Base-by-base conservation (phyloP, 495 filamentous ascomycete species). In the Talaromyces liani region DNA sequence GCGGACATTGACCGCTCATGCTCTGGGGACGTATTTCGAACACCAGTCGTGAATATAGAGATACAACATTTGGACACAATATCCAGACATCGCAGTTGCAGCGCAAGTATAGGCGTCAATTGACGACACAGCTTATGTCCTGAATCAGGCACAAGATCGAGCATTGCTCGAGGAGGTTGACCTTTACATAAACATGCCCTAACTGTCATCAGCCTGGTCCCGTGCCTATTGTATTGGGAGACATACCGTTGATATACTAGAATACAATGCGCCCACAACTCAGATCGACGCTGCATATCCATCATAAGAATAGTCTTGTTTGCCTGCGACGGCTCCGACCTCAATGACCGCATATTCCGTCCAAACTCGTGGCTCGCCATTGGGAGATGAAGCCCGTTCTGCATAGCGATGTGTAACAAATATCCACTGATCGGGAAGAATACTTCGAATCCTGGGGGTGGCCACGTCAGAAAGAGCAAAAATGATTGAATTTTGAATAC, bases 401-500 rank as follows among this genome's bases (percentile, higher is more conserved):
- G 77, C 78, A 81, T 82, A 25, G 79, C 78, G 33, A 79, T 68
- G 51, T 81, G 79, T 6, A 81, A 62, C 6, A 81, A 63, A 53
- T 76, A 68, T 0, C 79, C 79, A 18, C 70, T 72, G 22, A 83
- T 29, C 0, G 77, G 68, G 27, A 80, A 82, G 0, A 71, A 74
- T 18, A 73, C 65, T 53, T 83, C 81, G 9, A 77, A 75, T 41
- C 74, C 79, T 3, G 81, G 80, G 24, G 82, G 76, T 0, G 80
- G 77, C 82, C 82, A 85, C 1, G 75, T 79, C 9, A 80, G 69
- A 7, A 83, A 58, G 0, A 85, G 64, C 14, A 85, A 55, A 2
- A 84, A 63, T 5, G 74, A 79, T 60, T 83, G 79, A 16, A 85
- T 79, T 2, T 69, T 79, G 61, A 77, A 71, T 67, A 80, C 79